Conservation (phyloP, 208 protist genomes). For the Strigomonas galati region DNA sequence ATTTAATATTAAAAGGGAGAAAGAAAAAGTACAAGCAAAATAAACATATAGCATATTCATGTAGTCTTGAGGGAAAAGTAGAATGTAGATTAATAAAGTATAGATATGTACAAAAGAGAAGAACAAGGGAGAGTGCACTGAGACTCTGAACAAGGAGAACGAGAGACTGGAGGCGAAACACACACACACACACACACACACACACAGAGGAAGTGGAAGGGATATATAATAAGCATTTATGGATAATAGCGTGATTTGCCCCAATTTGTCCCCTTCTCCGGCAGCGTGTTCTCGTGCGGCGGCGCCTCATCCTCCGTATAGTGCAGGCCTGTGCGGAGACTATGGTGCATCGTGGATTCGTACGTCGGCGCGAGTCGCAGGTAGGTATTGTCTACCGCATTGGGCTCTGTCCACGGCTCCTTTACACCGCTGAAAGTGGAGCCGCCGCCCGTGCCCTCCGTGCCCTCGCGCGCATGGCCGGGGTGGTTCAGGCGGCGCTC, state of each 20-base stretch:
- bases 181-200: neutral
- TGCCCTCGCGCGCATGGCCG: slow-evolving; percentile 26
- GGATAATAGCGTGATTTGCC: slow-evolving; percentile 62
- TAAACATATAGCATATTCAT: neutral
- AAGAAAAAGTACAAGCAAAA: slow-evolving; percentile 2
- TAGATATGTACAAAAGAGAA: slow-evolving; percentile 2
- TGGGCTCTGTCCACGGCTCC: slow-evolving; percentile 52
- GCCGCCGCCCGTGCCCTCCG: slow-evolving; percentile 45
- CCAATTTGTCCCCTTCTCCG: slow-evolving; percentile 60
- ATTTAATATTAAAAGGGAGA: too few species aligned
- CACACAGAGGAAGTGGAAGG: neutral
- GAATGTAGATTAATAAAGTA: too few species aligned
- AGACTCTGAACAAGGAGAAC: neutral
- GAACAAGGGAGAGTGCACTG: neutral
- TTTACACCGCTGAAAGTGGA: slow-evolving; percentile 54
- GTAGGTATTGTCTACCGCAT: slow-evolving; percentile 61
- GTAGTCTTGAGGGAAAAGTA: too few species aligned
- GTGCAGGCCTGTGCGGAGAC: slow-evolving; percentile 65
- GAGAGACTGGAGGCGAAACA: neutral
- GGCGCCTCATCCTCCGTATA: slow-evolving; percentile 73
- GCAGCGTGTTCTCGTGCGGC: slow-evolving; percentile 51
- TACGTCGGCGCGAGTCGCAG: slow-evolving; percentile 63
- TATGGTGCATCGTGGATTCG: slow-evolving; percentile 79
- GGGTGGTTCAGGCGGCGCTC: slow-evolving; percentile 53
- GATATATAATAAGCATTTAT: neutral